Base-by-base conservation (phyloP, 129 eudicot genomes). In the Silybum marianum region DNA sequence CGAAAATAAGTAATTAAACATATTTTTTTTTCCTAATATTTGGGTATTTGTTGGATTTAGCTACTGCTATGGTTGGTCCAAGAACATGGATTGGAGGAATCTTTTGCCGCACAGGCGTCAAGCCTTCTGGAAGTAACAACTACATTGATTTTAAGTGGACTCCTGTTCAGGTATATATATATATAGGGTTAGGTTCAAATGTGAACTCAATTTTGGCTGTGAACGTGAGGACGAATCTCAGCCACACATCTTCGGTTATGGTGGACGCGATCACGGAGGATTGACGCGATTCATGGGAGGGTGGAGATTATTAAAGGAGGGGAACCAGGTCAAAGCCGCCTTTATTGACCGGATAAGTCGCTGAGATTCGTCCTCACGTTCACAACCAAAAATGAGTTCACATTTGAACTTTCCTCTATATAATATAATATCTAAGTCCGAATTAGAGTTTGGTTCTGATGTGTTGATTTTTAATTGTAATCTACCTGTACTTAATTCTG, bases 21-120 rank as follows among this genome's bases (percentile, higher is more conserved):
- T 36, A 2, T 39, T 30, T 9, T 7, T 22, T 7, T 21, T 9
- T 73, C 3, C 44, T 40, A 24, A 74, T 65, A 23, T 65, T 40
- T 65, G 26, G 69, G 78, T 24, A 8, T 78, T 69, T 83, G 76
- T 66, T 78, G 72, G 46, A 32, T 88, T 82, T 84, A 95, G 99
- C 93, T 88, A 91, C 86, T 91, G 99, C 97, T 91, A 95, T 95
- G 99, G 97, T 92, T 86, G 97, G 97, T 86, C 90, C 97, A 86
- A 83, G 93, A 85, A 81, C 97, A 84, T 95, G 97, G 97, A 83
- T 95, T 75, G 98, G 93, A 85, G 97, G 95, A 85, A 80, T 92
- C 65, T 91, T 95, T 69, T 87, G 42, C 83, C 94, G 98, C 74
- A 24, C 91, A 60, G 86, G 86, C 88, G 78, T 85, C 84, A 95